Evolutionary conservation across 148 eudicot species (phyloP).

Genomic region (Nepenthes mirabilis): DNA sequence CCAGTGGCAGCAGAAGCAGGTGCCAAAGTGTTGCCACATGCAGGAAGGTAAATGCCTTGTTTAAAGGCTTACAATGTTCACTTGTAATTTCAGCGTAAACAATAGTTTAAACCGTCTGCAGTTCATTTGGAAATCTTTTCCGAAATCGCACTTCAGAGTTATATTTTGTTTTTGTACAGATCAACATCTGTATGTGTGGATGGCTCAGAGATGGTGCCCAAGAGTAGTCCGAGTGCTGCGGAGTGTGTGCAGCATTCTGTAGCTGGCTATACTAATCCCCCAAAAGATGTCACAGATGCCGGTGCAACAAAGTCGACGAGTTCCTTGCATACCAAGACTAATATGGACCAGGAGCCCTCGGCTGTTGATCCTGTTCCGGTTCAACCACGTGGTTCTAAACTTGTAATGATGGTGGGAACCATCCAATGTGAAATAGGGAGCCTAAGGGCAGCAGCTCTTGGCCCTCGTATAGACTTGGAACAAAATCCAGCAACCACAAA

Average conservation of each 20-base stretch:
- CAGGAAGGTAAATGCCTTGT: slow-evolving; percentile 24
- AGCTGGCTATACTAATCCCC: slow-evolving; percentile 10
- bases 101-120: too few species aligned
- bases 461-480: neutral
- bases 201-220: slow-evolving; percentile 17
- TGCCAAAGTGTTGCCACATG: slow-evolving; percentile 4
- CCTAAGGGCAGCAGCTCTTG: slow-evolving; percentile 11
- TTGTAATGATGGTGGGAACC: slow-evolving; percentile 17
- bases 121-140: too few species aligned
- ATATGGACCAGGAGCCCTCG: slow-evolving; percentile 10
- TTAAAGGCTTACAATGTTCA: neutral
- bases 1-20: slow-evolving; percentile 18
- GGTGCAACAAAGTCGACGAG: slow-evolving; percentile 2
- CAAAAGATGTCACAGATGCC: slow-evolving; percentile 6
- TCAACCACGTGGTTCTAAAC: slow-evolving; percentile 12
- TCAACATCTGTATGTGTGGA: slow-evolving; percentile 11
- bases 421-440: slow-evolving; percentile 18
- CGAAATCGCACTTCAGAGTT: too few species aligned
- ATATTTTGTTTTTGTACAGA: slow-evolving; percentile 10
- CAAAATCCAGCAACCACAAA: slow-evolving; percentile 3
- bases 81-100: too few species aligned
- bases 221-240: slow-evolving; percentile 16
- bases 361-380: slow-evolving; percentile 23
- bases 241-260: slow-evolving; percentile 12
- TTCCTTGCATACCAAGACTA: slow-evolving; percentile 8